Conservation (phyloP, 768 basidiomycete genomes). For the Podaxis rugospora region DNA sequence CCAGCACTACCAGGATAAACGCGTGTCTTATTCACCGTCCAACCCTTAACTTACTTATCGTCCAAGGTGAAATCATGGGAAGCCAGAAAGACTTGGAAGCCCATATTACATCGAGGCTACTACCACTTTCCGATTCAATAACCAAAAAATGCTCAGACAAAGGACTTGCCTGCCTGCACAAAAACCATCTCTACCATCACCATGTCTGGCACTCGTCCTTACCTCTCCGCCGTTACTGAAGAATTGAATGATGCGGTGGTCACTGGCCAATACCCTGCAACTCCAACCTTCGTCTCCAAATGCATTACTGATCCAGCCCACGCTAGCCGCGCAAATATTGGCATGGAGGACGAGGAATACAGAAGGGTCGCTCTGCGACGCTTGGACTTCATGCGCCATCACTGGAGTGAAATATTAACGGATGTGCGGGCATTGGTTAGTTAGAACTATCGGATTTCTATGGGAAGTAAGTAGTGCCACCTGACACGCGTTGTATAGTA, state of each 20-base stretch:
- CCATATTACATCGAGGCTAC: slow-evolving; percentile 26
- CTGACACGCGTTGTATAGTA: too few relatives aligned
- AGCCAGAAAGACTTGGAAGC: slow-evolving; percentile 18
- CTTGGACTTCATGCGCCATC: not conserved
- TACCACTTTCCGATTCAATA: slow-evolving; percentile 28
- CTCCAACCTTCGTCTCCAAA: not conserved
- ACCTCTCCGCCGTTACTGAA: slow-evolving; percentile 28
- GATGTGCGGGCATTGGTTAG: too few relatives aligned
- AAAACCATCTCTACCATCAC: slow-evolving; percentile 29
- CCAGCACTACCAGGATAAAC: not conserved
- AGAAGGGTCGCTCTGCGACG: not conserved
- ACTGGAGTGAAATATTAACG: not conserved
- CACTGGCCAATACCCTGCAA: not conserved
- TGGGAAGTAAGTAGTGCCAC: too few relatives aligned
- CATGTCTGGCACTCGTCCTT: slow-evolving; percentile 30
- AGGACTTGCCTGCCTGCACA: slow-evolving; percentile 16
- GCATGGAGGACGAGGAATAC: not conserved
- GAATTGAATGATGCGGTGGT: slow-evolving; percentile 23
- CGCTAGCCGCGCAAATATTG: not conserved
- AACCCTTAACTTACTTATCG: not conserved
- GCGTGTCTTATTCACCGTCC: not conserved
- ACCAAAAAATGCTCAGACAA: slow-evolving; percentile 14
- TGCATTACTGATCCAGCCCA: not conserved
- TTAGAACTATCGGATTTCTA: too few relatives aligned
- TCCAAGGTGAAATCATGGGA: not conserved